A percentile compares a stretch with the other conserved stretches of the same genome.
These are phyloP conservation scores for Diutina scorzettiae DNA, from an alignment of 1,139 yeast species.

Conservation along the genomic window DNA sequence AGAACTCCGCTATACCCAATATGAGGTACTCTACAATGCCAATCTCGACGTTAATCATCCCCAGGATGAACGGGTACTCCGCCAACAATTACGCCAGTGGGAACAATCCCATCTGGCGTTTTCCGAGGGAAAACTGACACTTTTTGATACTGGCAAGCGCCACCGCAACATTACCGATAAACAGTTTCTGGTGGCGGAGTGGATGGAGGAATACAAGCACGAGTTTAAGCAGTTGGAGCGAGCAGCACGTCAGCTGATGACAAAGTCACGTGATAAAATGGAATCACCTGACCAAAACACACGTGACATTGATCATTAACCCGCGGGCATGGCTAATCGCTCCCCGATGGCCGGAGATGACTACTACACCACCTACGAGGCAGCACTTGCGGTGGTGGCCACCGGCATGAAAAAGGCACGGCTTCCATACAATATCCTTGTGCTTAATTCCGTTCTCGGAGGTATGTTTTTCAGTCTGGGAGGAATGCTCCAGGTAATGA, in stretches of 20 bases:
- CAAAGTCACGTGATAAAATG: neutral
- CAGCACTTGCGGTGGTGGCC: slow-evolving; percentile 73
- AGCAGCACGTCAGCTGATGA: slow-evolving; percentile 26
- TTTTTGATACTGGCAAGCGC: slow-evolving; percentile 8
- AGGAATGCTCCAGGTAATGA: slow-evolving; percentile 53
- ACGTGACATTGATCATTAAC: too few relatives aligned
- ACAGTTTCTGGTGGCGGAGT: slow-evolving; percentile 30
- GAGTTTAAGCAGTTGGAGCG: slow-evolving; percentile 41
- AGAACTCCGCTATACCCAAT: slow-evolving; percentile 67
- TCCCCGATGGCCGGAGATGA: slow-evolving; percentile 5
- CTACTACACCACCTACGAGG: slow-evolving; percentile 64
- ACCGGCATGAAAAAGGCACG: slow-evolving; percentile 75
- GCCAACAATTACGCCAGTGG: slow-evolving; percentile 5
- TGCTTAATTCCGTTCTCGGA: slow-evolving; percentile 55
- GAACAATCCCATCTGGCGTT: slow-evolving; percentile 3
- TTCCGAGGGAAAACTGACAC: neutral
- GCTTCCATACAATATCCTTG: slow-evolving; percentile 41
- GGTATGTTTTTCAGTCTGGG: slow-evolving; percentile 62
- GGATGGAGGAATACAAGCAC: slow-evolving; percentile 38
- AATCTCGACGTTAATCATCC: neutral
- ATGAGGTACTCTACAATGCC: slow-evolving; percentile 30
- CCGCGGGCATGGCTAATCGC: neutral
- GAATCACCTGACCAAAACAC: too few relatives aligned
- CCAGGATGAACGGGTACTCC: neutral
- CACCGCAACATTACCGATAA: slow-evolving; percentile 24